Evolutionary conservation across 169 alveolate species (phyloP).

Genomic region (Eimeria brunetti): DNA sequence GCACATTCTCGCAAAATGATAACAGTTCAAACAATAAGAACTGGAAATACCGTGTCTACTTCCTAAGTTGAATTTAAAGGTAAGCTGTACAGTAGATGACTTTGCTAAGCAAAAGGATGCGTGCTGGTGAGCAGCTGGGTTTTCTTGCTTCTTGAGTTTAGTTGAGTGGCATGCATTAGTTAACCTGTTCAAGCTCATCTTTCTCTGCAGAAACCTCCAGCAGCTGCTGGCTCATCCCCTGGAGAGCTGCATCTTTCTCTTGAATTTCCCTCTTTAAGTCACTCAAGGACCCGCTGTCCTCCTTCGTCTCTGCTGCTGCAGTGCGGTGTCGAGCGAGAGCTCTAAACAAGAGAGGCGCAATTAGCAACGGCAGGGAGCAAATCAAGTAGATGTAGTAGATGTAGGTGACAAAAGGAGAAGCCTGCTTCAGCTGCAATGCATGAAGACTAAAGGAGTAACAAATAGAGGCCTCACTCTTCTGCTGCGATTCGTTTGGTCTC

Average conservation of each 20-base stretch:
- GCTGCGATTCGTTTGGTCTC: constrained; percentile 53
- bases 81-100: not conserved
- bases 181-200: constrained; percentile 40
- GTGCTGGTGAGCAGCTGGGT: not conserved
- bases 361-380: not conserved
- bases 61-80: not conserved
- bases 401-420: too few relatives aligned
- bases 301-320: not conserved
- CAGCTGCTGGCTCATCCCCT: constrained; percentile 49
- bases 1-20: not conserved
- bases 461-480: constrained; percentile 37
- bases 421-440: not conserved
- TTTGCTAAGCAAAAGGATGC: not conserved
- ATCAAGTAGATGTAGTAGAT: not conserved
- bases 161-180: not conserved
- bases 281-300: not conserved
- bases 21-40: not conserved
- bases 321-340: constrained; percentile 30
- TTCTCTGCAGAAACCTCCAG: constrained; percentile 59
- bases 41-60: not conserved
- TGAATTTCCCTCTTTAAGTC: constrained; percentile 3
- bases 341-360: constrained; percentile 10
- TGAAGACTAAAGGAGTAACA: not conserved
- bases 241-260: constrained; percentile 31
- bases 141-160: not conserved